Percentiles rank a stretch among this genome's conserved stretches.
Conservation (phyloP, 73 alveolate genomes). For the Paramecium bursaria region DNA sequence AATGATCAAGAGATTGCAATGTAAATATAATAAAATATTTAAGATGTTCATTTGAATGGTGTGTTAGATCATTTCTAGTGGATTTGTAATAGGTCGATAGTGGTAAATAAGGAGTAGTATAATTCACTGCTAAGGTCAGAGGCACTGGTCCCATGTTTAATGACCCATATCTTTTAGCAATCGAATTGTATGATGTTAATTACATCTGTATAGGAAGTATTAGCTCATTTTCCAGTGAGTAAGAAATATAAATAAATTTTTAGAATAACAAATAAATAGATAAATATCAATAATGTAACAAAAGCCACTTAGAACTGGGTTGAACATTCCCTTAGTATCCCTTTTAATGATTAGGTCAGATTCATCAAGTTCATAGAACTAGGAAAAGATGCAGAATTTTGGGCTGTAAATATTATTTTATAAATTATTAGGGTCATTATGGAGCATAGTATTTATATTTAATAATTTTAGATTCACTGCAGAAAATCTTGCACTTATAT, state of each 20-base stretch:
- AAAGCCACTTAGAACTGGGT: conserved; percentile 30
- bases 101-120: conserved; percentile 45
- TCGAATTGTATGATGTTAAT: conserved; percentile 23
- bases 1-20: conserved; percentile 53
- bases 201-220: conserved; percentile 25
- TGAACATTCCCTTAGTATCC: conserved; percentile 42
- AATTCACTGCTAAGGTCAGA: conserved; percentile 63
- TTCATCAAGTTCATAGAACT: conserved; percentile 63
- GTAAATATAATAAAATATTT: conserved; percentile 8
- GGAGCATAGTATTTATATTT: conserved; percentile 66
- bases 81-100: conserved; percentile 5
- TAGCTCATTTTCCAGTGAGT: conserved; percentile 8
- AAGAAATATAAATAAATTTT: neutral
- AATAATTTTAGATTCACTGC: neutral
- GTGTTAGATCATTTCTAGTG: conserved; percentile 42
- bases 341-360: neutral
- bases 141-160: conserved; percentile 75
- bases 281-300: neutral
- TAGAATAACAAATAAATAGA: neutral
- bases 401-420: too few relatives aligned
- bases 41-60: conserved; percentile 59
- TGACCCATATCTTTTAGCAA: conserved; percentile 47
- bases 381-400: conserved; percentile 80
- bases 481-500: conserved; percentile 54
- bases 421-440: too few relatives aligned